Evolutionary conservation across 352 stramenopile genomes (phyloP).

Genomic region (Thalassiosira hispida): DNA sequence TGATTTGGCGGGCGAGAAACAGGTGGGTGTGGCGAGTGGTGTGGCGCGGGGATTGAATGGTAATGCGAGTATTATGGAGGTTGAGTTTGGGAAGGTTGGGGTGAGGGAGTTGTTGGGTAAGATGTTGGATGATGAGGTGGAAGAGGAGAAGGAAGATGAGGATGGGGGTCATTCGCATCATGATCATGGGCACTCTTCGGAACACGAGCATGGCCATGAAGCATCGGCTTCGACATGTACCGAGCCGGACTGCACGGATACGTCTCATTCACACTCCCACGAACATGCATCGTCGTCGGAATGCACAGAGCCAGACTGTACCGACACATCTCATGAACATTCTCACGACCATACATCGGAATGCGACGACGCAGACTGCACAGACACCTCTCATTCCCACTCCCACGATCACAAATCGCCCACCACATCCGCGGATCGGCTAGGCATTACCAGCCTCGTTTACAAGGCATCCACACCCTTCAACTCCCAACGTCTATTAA

Average conservation of each 20-base stretch:
- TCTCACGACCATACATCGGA: slow-evolving; percentile 45
- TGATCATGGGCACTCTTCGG: slow-evolving; percentile 47
- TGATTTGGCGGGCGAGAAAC: slow-evolving; percentile 75
- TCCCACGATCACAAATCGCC: slow-evolving; percentile 49
- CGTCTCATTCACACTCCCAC: slow-evolving; percentile 61
- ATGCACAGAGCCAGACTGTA: slow-evolving; percentile 52
- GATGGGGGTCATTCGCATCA: slow-evolving; percentile 37
- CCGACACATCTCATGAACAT: slow-evolving; percentile 57
- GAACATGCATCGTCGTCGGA: slow-evolving; percentile 26
- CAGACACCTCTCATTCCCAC: slow-evolving; percentile 58
- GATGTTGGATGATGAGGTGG: slow-evolving; percentile 14
- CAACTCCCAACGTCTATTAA: slow-evolving; percentile 68
- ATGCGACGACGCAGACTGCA: slow-evolving; percentile 59
- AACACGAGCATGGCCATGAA: slow-evolving; percentile 38
- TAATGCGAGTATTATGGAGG: slow-evolving; percentile 65
- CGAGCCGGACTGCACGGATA: slow-evolving; percentile 57
- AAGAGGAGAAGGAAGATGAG: slow-evolving; percentile 18
- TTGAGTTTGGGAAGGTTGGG: slow-evolving; percentile 73
- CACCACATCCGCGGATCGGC: slow-evolving; percentile 46
- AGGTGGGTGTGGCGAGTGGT: slow-evolving; percentile 56
- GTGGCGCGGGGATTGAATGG: slow-evolving; percentile 76
- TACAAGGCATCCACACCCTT: slow-evolving; percentile 84
- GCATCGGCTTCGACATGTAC: slow-evolving; percentile 28
- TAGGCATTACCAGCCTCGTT: slow-evolving; percentile 84
- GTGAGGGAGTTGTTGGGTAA: slow-evolving; percentile 63